Evolutionary conservation across 139 green algal species (phyloP), one percentile per base, ranked within the genome.

Genomic region (Axilococcus clingmanii): DNA sequence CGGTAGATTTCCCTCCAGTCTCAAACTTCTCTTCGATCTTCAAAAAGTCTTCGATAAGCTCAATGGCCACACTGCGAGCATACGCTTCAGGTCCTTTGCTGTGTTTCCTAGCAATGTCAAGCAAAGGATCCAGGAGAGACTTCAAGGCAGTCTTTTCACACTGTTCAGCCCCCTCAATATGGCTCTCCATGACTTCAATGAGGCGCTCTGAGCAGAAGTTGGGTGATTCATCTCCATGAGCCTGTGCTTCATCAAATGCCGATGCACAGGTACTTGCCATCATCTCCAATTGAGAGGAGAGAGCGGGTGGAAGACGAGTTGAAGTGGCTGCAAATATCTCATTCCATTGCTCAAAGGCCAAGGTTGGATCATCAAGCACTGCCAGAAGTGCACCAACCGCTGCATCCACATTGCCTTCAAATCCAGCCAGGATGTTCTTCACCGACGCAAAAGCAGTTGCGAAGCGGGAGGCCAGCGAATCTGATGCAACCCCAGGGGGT

Each of bases 311-410:
- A 52, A 96, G 57, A 34, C 87, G 70, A 27, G 57, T 55, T n/a
- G 77, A 56, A 22, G 87, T 77, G 27, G 87, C 85, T 1, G 60
- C 71, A 42, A 83, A 81, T 22, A 61, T 67, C 28, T 89, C 77
- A 11, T 73, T 65, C 81, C 87, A 96, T 66, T 95, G 83, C 65
- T 86, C 52, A 45, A 91, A 61, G 9, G 83, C 66, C 49, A 96
- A 72, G 5, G 72, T 66, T 1, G 79, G 76, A 45, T 88, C 63
- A 56, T 89, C 79, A 45, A 95, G 67, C 47, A 66, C 77, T 6
- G 40, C 31, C 48, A 94, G 70, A 46, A 96, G 61, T 24, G 69
- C 66, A 11, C 58, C 40, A 40, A 92, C 71, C 6, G 87, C 69
- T 33, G 44, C 53, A 16, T 78, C 74, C 16, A 82, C 66, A 7